These are phyloP conservation scores for Ogataea ramenticola DNA, from an alignment of 805 yeast genomes.

Conservation along the genomic window DNA sequence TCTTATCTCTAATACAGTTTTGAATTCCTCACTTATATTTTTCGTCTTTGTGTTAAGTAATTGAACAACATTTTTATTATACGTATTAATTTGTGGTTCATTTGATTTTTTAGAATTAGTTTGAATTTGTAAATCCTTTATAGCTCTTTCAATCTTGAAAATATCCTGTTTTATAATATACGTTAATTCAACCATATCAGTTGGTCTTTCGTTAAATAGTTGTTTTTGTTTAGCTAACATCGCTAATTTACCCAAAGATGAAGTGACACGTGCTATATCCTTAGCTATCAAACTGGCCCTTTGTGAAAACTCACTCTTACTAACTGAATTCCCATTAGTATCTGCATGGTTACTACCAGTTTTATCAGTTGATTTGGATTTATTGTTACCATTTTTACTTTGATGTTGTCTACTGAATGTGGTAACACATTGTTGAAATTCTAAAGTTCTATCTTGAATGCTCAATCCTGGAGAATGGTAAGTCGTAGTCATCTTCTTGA, in stretches of 20 bases:
- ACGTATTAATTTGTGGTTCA: slow-evolving; percentile 62
- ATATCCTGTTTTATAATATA: slow-evolving; percentile 83
- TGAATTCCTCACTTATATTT: slow-evolving; percentile 87
- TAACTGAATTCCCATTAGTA: slow-evolving; percentile 12
- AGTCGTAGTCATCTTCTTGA: too few species aligned
- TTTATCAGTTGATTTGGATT: slow-evolving; percentile 17
- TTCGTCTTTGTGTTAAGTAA: slow-evolving; percentile 83
- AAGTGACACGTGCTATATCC: slow-evolving; percentile 83
- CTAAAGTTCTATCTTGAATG: slow-evolving; percentile 80
- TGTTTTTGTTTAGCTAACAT: slow-evolving; percentile 80
- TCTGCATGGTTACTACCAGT: slow-evolving; percentile 10
- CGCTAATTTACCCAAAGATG: slow-evolving; percentile 72
- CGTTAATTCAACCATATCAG: slow-evolving; percentile 88
- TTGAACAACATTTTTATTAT: slow-evolving; percentile 81
- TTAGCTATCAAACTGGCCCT: slow-evolving; percentile 79
- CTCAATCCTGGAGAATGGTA: neutral
- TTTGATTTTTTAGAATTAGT: slow-evolving; percentile 32
- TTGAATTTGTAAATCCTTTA: slow-evolving; percentile 53
- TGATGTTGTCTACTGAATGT: slow-evolving; percentile 54
- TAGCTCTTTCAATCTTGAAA: slow-evolving; percentile 66
- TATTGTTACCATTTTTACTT: slow-evolving; percentile 17
- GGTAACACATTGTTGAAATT: slow-evolving; percentile 86
- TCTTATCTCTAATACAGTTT: slow-evolving; percentile 80
- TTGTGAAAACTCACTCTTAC: slow-evolving; percentile 54
- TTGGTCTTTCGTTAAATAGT: slow-evolving; percentile 87